Evolutionary conservation across 345 rosid genomes (phyloP).

Genomic region (Dimocarpus longan): DNA sequence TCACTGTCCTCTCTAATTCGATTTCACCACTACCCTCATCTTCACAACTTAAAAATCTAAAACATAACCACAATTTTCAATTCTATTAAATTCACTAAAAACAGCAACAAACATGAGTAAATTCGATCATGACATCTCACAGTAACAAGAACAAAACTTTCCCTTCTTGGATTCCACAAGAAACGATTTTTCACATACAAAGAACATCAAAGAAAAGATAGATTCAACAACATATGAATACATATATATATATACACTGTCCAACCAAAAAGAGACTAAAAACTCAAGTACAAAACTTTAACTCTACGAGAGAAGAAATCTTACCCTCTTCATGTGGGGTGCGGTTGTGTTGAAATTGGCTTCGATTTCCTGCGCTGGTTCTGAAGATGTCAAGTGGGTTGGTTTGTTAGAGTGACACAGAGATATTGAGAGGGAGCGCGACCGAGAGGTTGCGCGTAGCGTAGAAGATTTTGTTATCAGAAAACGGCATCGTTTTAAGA

Average conservation of each 20-base stretch:
- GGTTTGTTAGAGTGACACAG: not conserved
- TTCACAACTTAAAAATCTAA: not conserved
- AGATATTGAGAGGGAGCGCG: not conserved
- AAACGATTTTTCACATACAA: not conserved
- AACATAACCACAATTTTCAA: not conserved
- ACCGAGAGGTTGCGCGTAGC: not conserved
- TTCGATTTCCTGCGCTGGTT: not conserved
- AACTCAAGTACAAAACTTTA: not conserved
- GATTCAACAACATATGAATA: slow-evolving; percentile 1
- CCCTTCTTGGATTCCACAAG: not conserved
- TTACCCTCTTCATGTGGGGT: slow-evolving; percentile 12
- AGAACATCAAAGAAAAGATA: not conserved
- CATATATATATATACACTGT: not conserved
- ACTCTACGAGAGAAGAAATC: not conserved
- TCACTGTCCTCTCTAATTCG: not conserved
- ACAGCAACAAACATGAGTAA: not conserved
- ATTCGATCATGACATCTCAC: not conserved
- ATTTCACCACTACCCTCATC: not conserved
- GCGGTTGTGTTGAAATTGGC: not conserved
- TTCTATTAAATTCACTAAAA: not conserved
- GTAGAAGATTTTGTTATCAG: not conserved
- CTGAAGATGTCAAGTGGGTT: not conserved
- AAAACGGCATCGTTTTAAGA: not conserved
- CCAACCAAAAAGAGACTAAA: not conserved
- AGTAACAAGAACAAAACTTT: not conserved